Percentiles rank a stretch among this genome's conserved stretches.
phyloP scores from a whole-genome alignment of 2,329 filamentous ascomycete genomes.

The Aspergillus sergii region DNA sequence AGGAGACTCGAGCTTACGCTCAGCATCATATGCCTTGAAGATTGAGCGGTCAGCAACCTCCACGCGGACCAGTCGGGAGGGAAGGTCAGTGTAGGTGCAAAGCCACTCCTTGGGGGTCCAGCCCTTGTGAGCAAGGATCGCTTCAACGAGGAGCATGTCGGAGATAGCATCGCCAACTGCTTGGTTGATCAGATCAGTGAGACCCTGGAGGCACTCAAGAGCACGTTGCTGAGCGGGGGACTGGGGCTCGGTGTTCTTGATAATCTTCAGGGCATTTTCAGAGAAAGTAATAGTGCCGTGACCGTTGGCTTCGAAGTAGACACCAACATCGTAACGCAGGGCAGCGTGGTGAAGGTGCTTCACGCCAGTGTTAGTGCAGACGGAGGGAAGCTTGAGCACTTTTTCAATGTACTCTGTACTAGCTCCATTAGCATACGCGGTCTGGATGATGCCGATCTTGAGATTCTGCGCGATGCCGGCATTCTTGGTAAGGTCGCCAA shows the following conservation, averaged over 20 bases:
- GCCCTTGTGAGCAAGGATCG: constrained; percentile 90
- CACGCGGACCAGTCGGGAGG: constrained; percentile 91
- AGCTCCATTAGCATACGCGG: constrained; percentile 94
- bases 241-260: constrained; percentile 78
- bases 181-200: constrained; percentile 95
- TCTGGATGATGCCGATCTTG: constrained; percentile 93
- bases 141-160: constrained; percentile 93
- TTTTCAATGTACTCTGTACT: constrained; percentile 91
- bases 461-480: constrained; percentile 78
- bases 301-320: constrained; percentile 98
- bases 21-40: constrained; percentile 90
- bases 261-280: constrained; percentile 74
- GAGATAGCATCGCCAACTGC: constrained; percentile 95
- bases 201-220: constrained; percentile 78
- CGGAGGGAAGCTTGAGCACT: constrained; percentile 82
- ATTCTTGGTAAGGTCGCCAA: constrained; percentile 80
- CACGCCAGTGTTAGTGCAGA: constrained; percentile 92
- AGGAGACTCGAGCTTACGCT: constrained; percentile 81
- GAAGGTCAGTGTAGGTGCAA: constrained; percentile 87
- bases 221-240: constrained; percentile 90
- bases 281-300: constrained; percentile 97
- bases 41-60: constrained; percentile 84
- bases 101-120: constrained; percentile 93
- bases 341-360: constrained; percentile 99
- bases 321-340: constrained; percentile 88